Evolutionary conservation across 140 eudicot genomes (phyloP).

Genomic region (Anethum foeniculum): DNA sequence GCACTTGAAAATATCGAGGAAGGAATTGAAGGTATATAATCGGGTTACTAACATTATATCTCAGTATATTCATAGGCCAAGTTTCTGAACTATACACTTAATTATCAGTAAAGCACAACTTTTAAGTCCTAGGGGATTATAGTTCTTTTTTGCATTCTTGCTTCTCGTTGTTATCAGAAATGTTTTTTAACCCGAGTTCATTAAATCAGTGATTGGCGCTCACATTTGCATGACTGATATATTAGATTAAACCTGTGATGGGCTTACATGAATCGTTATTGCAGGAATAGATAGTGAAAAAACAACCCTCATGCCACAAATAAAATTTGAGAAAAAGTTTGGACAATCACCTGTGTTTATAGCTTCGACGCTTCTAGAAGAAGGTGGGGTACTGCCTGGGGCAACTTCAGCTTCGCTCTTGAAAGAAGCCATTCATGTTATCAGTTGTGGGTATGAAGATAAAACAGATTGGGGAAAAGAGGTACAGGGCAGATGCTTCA

Average conservation of each 20-base stretch:
- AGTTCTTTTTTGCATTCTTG: not conserved
- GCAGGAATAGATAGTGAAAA: constrained; percentile 88
- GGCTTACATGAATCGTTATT: not conserved
- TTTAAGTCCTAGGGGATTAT: not conserved
- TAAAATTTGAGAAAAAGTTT: constrained; percentile 87
- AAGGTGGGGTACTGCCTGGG: constrained; percentile 84
- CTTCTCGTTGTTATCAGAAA: not conserved
- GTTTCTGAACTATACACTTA: not conserved
- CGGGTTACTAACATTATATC: not conserved
- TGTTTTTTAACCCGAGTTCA: not conserved
- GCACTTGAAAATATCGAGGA: constrained; percentile 95
- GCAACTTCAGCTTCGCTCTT: constrained; percentile 74
- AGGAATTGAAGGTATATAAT: constrained; percentile 80
- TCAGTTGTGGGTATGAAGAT: constrained; percentile 96
- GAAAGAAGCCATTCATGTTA: constrained; percentile 98
- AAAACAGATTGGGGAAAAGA: constrained; percentile 99
- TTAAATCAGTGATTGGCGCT: not conserved
- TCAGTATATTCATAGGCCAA: not conserved
- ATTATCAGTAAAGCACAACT: not conserved
- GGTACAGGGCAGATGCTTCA: constrained; percentile 27
- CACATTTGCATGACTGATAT: not conserved
- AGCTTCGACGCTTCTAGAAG: constrained; percentile 84
- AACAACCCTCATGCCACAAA: constrained; percentile 88
- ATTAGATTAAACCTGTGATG: not conserved
- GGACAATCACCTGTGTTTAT: constrained; percentile 95